A percentile compares a stretch with the other conserved stretches of the same genome.
Conservation (phyloP, 306 rosid genomes). For the Quillaja saponaria region DNA sequence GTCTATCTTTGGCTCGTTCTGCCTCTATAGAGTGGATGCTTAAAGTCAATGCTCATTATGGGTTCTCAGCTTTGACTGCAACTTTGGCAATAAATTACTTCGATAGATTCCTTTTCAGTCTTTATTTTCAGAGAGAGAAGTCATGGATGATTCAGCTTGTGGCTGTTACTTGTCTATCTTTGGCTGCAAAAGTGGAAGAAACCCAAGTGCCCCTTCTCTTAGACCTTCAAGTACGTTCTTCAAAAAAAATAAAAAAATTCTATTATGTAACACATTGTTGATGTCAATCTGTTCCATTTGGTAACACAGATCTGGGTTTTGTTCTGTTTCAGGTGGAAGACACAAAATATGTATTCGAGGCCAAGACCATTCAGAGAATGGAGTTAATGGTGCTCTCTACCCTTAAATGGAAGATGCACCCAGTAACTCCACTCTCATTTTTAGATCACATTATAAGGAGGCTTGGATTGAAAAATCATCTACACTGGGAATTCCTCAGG, state of each 20-base stretch:
- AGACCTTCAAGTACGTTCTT: conserved; percentile 73
- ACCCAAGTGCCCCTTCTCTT: conserved; percentile 87
- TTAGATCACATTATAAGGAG: conserved; percentile 72
- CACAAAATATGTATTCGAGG: conserved; percentile 62
- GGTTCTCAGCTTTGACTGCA: conserved; percentile 78
- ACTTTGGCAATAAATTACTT: conserved; percentile 73
- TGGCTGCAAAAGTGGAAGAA: conserved; percentile 97
- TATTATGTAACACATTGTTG: neutral
- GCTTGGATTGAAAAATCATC: conserved; percentile 68
- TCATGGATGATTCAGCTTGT: conserved; percentile 91
- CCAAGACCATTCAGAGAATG: conserved; percentile 87
- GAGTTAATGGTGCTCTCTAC: conserved; percentile 80
- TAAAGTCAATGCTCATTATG: conserved; percentile 67
- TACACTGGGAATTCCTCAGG: conserved; percentile 71
- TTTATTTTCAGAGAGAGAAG: conserved; percentile 71
- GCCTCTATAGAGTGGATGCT: conserved; percentile 83
- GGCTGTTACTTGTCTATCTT: conserved; percentile 84
- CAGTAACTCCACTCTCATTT: conserved; percentile 85
- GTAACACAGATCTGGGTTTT: neutral
- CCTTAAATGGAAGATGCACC: conserved; percentile 93
- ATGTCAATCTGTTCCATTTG: conserved; percentile 2
- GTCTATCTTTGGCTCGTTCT: conserved; percentile 43
- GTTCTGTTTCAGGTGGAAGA: conserved; percentile 63
- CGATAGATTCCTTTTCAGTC: conserved; percentile 63
- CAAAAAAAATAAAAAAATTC: neutral